Evolutionary conservation across 352 stramenopile species (phyloP).

Genomic region (Phytophthora litchii): DNA sequence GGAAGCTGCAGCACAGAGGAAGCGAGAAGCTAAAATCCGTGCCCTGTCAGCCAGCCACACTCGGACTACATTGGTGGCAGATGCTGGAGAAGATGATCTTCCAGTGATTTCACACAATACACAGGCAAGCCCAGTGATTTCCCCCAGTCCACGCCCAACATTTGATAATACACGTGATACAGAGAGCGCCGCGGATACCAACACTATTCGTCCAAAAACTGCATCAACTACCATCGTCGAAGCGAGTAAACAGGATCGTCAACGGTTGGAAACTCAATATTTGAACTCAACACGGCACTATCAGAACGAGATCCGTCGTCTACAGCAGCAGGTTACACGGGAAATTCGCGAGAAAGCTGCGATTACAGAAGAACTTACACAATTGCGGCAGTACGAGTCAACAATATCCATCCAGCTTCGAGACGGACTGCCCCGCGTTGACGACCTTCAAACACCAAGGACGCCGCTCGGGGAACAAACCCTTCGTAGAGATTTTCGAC

Average conservation of each 20-base stretch:
- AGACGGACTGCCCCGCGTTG: slow-evolving; percentile 8
- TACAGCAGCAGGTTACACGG: slow-evolving; percentile 62
- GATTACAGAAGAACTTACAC: slow-evolving; percentile 54
- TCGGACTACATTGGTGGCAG: slow-evolving; percentile 2
- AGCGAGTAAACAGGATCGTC: slow-evolving; percentile 8
- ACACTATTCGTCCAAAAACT: slow-evolving; percentile 30
- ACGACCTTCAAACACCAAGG: slow-evolving; percentile 1
- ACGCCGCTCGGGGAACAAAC: slow-evolving; percentile 1
- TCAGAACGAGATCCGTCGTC: slow-evolving; percentile 69
- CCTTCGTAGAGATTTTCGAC: slow-evolving; percentile 3
- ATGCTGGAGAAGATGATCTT: slow-evolving; percentile 3
- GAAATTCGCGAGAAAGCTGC: slow-evolving; percentile 54
- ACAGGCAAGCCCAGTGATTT: background rate
- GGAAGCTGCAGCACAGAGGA: slow-evolving; percentile 40
- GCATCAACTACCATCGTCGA: slow-evolving; percentile 4
- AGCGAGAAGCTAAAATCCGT: slow-evolving; percentile 57
- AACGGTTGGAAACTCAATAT: slow-evolving; percentile 23
- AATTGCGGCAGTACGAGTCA: slow-evolving; percentile 28
- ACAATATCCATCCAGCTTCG: slow-evolving; percentile 7
- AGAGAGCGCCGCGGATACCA: slow-evolving; percentile 37
- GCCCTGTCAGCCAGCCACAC: slow-evolving; percentile 50
- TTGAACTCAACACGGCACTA: slow-evolving; percentile 58
- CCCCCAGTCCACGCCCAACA: background rate
- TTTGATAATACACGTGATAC: slow-evolving; percentile 31
- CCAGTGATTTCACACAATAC: background rate